phyloP scores from a whole-genome alignment of 2,329 filamentous ascomycete genomes.

The Diaporthe australafricana region DNA sequence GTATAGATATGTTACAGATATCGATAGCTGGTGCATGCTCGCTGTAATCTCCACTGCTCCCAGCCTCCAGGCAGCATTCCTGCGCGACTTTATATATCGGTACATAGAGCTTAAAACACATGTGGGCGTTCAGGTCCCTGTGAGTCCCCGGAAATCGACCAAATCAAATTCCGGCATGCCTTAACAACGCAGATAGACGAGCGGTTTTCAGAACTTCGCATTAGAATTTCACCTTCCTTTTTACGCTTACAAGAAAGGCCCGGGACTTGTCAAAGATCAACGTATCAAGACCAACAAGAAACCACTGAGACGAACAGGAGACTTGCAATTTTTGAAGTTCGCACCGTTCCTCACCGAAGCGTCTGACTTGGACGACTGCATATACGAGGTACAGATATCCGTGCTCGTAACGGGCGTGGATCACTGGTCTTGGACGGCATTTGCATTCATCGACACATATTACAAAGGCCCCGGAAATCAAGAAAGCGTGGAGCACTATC shows the following conservation, averaged over 20 bases:
- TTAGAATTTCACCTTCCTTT: constrained; percentile 1
- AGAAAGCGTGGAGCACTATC: not conserved
- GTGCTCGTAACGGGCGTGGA: not conserved
- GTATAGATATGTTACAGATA: not conserved
- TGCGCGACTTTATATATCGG: not conserved
- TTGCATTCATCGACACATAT: not conserved
- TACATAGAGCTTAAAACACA: constrained; percentile 6
- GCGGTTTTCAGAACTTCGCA: not conserved
- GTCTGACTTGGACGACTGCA: not conserved
- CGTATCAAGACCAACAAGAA: not conserved
- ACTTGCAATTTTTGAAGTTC: not conserved
- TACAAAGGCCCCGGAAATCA: not conserved
- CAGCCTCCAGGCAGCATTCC: not conserved
- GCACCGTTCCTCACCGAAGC: not conserved
- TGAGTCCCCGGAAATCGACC: not conserved
- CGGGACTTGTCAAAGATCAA: not conserved
- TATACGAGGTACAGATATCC: constrained; percentile 12
- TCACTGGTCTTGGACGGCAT: constrained; percentile 11
- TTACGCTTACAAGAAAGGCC: not conserved
- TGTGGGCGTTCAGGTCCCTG: not conserved
- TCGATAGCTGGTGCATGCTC: constrained; percentile 4
- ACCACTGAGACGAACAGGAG: not conserved
- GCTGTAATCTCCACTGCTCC: not conserved
- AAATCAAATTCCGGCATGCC: not conserved
- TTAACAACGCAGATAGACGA: not conserved